These are phyloP conservation scores for Globisporangium nunn DNA, from an alignment of 352 stramenopile genomes.

Conservation along the genomic window DNA sequence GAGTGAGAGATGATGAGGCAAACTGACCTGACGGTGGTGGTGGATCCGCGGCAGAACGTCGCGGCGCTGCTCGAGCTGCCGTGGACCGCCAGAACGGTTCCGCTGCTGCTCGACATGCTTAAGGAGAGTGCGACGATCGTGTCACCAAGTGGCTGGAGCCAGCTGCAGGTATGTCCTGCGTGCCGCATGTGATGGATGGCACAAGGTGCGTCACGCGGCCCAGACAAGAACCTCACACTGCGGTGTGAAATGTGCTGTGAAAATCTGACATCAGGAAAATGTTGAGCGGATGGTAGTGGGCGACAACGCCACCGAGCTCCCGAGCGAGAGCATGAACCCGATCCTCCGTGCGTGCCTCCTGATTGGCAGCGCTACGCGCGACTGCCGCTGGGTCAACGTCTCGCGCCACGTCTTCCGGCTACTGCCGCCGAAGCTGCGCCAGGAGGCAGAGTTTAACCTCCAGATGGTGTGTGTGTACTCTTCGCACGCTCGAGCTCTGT, in stretches of 20 bases:
- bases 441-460: constrained; percentile 72
- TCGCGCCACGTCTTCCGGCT: constrained; percentile 41
- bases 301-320: constrained; percentile 18
- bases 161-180: constrained; percentile 21
- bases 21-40: background rate
- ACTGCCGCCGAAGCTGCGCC: constrained; percentile 42
- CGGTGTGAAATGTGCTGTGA: background rate
- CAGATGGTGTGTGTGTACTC: constrained; percentile 46
- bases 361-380: constrained; percentile 34
- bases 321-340: constrained; percentile 49
- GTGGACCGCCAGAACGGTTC: constrained; percentile 44
- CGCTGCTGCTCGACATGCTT: constrained; percentile 51
- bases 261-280: constrained; percentile 21
- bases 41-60: constrained; percentile 24
- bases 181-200: too few relatives aligned
- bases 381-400: constrained; percentile 44
- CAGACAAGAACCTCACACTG: too few relatives aligned
- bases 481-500: background rate
- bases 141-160: constrained; percentile 33
- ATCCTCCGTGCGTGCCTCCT: constrained; percentile 57
- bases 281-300: constrained; percentile 38
- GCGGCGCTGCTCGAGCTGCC: constrained; percentile 58
- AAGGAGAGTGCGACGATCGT: constrained; percentile 42
- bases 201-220: too few relatives aligned
- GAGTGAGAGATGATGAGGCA: too few relatives aligned